Base-by-base conservation (phyloP, 2,329 filamentous ascomycete genomes). In the Tricladium varicosporioides region DNA sequence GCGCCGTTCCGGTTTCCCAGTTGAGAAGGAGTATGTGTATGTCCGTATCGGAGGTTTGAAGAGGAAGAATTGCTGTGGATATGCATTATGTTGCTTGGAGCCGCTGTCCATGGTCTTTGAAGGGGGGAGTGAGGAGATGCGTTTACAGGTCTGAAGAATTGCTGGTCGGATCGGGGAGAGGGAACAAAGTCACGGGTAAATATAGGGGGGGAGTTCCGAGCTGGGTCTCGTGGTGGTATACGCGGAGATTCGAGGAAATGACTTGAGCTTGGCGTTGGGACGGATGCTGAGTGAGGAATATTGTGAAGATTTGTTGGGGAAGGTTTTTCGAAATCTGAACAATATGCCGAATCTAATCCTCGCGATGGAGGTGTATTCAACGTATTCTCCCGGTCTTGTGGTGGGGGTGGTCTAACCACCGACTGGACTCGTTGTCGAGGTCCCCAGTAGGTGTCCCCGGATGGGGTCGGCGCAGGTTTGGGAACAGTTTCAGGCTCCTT, bases 81-180 rank as follows among this genome's bases (percentile, higher is more conserved):
- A 36, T 65, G 65, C 19, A 61, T 44, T 18, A 60, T 62, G n/a
- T 68, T 65, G 40, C 54, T 53, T 1, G 65, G 67, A 1, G 62
- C 66, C 1, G 69, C 69, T 15, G 69, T 71, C 69, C 69, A 71
- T 8, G 69, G 69, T 18, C 69, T 57, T 60, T 86, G 84, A 1
- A 87, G 71, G 11, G 84, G 84, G 5, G 84, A 87, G 63, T 87
- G 80, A 2, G 84, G 84, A 46, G 80, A 85, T 13, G 84, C 84
- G 46, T 80, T 79, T 1, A 87, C 83, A 0, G 84, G 84, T 10
- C 79, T 80, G 70, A 85, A 87, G 62, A 77, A 80, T 60, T 86
- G 83, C 53, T 63, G 74, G 16, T 83, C 80, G 0, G 79, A 81
- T 15, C 74, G 73, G 2, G 80, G 80, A 2, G 65, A 67, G 1